Conservation (phyloP, 106 monocot species). For the Gastrodia elata region DNA sequence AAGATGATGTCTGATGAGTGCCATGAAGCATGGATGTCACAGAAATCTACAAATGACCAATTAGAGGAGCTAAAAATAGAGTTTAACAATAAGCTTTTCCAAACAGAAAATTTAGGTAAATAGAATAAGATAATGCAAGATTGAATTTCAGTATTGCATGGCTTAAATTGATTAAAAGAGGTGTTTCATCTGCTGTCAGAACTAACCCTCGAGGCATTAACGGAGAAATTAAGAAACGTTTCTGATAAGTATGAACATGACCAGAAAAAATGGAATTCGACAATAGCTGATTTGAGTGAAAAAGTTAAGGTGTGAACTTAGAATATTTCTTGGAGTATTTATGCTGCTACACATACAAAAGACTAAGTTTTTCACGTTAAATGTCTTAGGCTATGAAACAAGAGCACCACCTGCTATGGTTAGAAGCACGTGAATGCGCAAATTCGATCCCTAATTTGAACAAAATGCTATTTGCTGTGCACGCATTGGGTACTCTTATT, state of each 20-base stretch:
- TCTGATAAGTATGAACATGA: conserved; percentile 44
- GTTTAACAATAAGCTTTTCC: conserved; percentile 37
- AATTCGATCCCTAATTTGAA: conserved; percentile 62
- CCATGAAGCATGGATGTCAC: conserved; percentile 64
- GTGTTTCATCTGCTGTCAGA: conserved; percentile 24
- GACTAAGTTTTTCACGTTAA: neutral
- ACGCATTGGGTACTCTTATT: conserved; percentile 48
- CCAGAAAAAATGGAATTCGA: conserved; percentile 40
- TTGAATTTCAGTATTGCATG: conserved; percentile 2
- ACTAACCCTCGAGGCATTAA: conserved; percentile 32
- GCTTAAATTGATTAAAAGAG: neutral
- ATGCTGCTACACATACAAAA: neutral
- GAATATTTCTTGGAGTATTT: neutral
- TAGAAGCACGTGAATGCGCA: conserved; percentile 64
- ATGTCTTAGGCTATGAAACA: conserved; percentile 41
- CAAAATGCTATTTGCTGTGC: conserved; percentile 61
- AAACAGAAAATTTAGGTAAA: conserved; percentile 48
- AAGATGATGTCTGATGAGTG: conserved; percentile 70
- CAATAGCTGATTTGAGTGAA: conserved; percentile 41
- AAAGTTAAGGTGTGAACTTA: conserved; percentile 52
- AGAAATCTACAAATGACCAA: conserved; percentile 49
- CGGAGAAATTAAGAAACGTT: conserved; percentile 31
- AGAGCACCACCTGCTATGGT: conserved; percentile 52
- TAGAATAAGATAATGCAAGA: neutral
- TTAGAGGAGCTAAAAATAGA: conserved; percentile 59